These are phyloP conservation scores for Microdochium nivale DNA, from an alignment of 2,329 filamentous ascomycete genomes.

Conservation along the genomic window DNA sequence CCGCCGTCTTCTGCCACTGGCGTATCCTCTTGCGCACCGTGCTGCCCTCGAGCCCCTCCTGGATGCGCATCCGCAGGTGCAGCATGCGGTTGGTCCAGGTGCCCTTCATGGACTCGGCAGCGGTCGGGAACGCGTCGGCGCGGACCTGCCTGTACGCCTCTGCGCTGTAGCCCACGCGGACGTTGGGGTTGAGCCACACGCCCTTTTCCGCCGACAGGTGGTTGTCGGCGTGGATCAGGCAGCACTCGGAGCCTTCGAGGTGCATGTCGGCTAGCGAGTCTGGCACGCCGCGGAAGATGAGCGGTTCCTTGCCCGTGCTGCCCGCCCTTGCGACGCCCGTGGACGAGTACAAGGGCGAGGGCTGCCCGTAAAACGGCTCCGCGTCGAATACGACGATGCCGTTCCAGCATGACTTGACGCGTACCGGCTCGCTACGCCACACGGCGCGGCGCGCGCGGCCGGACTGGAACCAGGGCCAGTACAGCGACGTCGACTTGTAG, in stretches of 20 bases:
- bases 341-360: neutral
- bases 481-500: slow-evolving; percentile 38
- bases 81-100: slow-evolving; percentile 25
- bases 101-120: slow-evolving; percentile 36
- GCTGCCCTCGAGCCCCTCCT: slow-evolving; percentile 24
- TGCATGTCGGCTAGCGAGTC: slow-evolving; percentile 45
- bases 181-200: slow-evolving; percentile 46
- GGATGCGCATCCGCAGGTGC: slow-evolving; percentile 19
- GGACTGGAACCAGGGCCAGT: slow-evolving; percentile 52
- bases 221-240: slow-evolving; percentile 52
- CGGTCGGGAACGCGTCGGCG: slow-evolving; percentile 25
- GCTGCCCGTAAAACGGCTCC: slow-evolving; percentile 31
- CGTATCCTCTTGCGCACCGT: slow-evolving; percentile 30
- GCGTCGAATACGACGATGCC: slow-evolving; percentile 43
- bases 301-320: slow-evolving; percentile 17
- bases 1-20: slow-evolving; percentile 28
- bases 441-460: slow-evolving; percentile 33
- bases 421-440: slow-evolving; percentile 39
- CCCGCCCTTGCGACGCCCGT: neutral
- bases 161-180: slow-evolving; percentile 42
- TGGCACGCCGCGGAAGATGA: slow-evolving; percentile 53
- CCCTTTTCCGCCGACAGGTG: slow-evolving; percentile 32
- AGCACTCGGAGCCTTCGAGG: slow-evolving; percentile 55
- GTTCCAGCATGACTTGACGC: slow-evolving; percentile 61
- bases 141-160: slow-evolving; percentile 26